Base-by-base conservation (phyloP, 208 protist species). In the Crithidia mellificae region DNA sequence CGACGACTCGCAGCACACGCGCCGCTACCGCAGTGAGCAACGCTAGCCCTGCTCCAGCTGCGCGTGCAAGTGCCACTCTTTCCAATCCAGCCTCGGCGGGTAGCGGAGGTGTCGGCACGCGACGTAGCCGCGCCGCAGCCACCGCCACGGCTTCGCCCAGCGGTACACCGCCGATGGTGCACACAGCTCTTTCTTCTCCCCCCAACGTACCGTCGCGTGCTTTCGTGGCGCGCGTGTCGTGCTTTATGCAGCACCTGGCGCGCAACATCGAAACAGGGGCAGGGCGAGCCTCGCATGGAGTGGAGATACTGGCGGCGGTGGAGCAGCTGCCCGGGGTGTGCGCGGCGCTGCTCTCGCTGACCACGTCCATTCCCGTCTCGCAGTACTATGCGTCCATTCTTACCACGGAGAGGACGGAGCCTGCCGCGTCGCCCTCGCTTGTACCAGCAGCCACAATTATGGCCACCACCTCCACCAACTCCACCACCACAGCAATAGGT, bases 291-390 rank as follows among this genome's bases (percentile, higher is more conserved):
- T 38, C 73, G 27, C 59, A 69, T 25, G 70, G 70, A 0, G 70
- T 68, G 2, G 54, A 49, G 17, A 27, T 73, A 17, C 57, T 78
- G 8, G 65, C 65, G 7, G 59, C 46, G 2, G 30, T 73, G n/a
- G 58, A 68, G 58, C 73, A 78, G 73, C 51, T 73, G 39, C 73
- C 73, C 2, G 61, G 73, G 20, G 73, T 78, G 32, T 71, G 55
- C 41, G 61, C 54, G 15, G 63, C 64, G 6, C 22, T 78, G 43
- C 59, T 78, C 7, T 58, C 59, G 19, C 58, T 56, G 1, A 24
- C 52, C 29, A 46, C 49, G 11, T 11, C 53, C 0, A 51, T 78
- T 8, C 49, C 59, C 5, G 59, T 72, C 4, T 66, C 73, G 15
- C 8, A 39, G n/a, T 41, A 14, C 24, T 78, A 72, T 39, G 67